Evolutionary conservation across 2,329 filamentous ascomycete genomes (phyloP), one percentile per base, ranked within the genome.

Genomic region (Xylariomycetidae sp.): DNA sequence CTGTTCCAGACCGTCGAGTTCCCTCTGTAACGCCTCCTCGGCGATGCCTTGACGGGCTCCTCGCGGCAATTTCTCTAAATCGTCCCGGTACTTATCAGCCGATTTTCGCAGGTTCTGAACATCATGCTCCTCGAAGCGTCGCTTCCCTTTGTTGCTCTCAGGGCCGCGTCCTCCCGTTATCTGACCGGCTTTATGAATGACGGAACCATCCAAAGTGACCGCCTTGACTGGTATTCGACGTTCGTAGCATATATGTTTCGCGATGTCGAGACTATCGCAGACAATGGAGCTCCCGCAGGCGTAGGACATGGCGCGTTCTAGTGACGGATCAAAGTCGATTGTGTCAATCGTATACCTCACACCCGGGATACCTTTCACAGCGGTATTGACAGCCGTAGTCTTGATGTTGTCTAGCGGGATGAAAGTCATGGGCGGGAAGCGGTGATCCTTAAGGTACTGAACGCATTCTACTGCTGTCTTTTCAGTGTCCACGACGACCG

Each of bases 401-500:
- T 97, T 94, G 58, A 98, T 95, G 33, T 94, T 96, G 67, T 98
- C 92, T 13, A 98, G 72, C 1, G 92, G 92, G 43, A 97, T 89
- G 59, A 98, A 97, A 1, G 88, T 96, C 63, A 92, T 87, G 37
- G 89, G 87, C 6, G 85, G 77, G 34, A 85, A 82, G 36, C 87
- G 81, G 56, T 96, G 87, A 45, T 95, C 88, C 49, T 92, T 92
- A 38, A 98, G 76, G 53, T 95, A 94, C 48, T 92, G 80, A 36
- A 98, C 92, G 58, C 92, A 98, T 49, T 96, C 88, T 38, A 88
- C 82, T 17, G 87, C 92, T 1, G 86, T 92, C 64, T 92, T 94
- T 61, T 97, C 88, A 2, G 88, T 90, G 50, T 98, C 92, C 8
- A 97, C 90, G 30, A 98, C 80, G 27, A 98, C 84, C 0, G 89